A percentile compares a stretch with the other conserved stretches of the same genome.
Conservation (phyloP, 495 filamentous ascomycete species). For the Aspergillus haitiensis region DNA sequence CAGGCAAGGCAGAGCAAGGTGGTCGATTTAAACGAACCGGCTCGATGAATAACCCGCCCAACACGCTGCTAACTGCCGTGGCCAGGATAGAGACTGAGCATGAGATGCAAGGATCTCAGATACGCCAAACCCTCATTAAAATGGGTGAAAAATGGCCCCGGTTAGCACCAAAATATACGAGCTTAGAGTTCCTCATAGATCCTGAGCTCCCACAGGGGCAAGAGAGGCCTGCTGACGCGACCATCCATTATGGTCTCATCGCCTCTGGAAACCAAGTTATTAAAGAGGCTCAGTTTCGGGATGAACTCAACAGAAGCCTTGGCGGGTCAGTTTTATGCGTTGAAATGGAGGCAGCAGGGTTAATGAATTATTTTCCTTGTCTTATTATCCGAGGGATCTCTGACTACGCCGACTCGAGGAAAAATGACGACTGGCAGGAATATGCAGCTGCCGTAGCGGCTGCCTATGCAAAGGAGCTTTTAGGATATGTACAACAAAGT, state of each 20-base stretch:
- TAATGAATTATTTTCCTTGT: slow-evolving; percentile 18
- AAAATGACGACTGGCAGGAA: slow-evolving; percentile 27
- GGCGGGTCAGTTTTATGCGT: slow-evolving; percentile 12
- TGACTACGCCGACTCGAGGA: slow-evolving; percentile 31
- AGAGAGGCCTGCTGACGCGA: neutral
- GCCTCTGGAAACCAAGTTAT: slow-evolving; percentile 32
- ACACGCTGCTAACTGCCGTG: too few relatives aligned
- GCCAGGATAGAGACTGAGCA: too few relatives aligned
- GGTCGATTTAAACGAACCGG: too few relatives aligned
- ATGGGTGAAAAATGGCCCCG: too few relatives aligned
- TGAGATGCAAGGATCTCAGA: too few relatives aligned
- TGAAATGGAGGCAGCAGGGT: slow-evolving; percentile 17
- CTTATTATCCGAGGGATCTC: slow-evolving; percentile 30
- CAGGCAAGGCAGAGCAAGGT: too few relatives aligned
- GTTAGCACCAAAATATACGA: too few relatives aligned
- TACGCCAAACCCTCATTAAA: too few relatives aligned
- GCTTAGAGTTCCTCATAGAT: too few relatives aligned
- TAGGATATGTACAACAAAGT: too few relatives aligned
- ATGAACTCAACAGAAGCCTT: neutral
- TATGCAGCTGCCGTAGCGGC: slow-evolving; percentile 29
- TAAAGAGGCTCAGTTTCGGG: slow-evolving; percentile 20
- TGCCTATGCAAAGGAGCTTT: slow-evolving; percentile 16
- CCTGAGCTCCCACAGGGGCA: too few relatives aligned
- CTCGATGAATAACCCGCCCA: too few relatives aligned
- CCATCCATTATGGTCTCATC: slow-evolving; percentile 33